Evolutionary conservation across 2,329 filamentous ascomycete genomes (phyloP).

Genomic region (Nemania abortiva): DNA sequence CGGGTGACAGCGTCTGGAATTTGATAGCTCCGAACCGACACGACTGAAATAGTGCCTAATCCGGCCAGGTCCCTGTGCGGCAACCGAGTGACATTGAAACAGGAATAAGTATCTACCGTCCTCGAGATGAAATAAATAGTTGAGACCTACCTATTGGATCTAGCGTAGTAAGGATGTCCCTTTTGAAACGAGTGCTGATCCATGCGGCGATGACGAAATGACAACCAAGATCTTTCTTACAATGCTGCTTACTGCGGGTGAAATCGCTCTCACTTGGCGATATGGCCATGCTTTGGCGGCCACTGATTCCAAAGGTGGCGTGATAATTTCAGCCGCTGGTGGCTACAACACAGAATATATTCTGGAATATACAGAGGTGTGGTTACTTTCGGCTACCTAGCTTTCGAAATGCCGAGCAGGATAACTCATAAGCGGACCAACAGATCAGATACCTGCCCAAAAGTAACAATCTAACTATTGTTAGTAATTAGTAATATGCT

Average conservation of each 20-base stretch:
- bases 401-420: constrained; percentile 13
- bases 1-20: constrained; percentile 5
- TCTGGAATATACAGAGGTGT: not conserved
- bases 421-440: not conserved
- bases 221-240: not conserved
- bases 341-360: not conserved
- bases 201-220: not conserved
- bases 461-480: not conserved
- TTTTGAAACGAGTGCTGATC: constrained; percentile 1
- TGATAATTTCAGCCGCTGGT: constrained; percentile 7
- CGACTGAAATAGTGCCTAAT: constrained; percentile 3
- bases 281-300: not conserved
- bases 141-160: not conserved
- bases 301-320: constrained; percentile 13
- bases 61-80: not conserved
- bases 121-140: not conserved
- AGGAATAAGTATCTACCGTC: not conserved
- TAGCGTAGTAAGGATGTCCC: not conserved
- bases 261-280: not conserved
- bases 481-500: not conserved
- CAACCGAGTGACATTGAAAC: not conserved
- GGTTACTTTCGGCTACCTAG: constrained; percentile 16
- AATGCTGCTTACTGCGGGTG: not conserved
- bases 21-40: constrained; percentile 17
- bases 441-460: not conserved